A percentile compares a stretch with the other conserved stretches of the same genome.
Evolutionary conservation across 2,329 filamentous ascomycete genomes (phyloP).

Genomic region (Aspergillaceae sp.): DNA sequence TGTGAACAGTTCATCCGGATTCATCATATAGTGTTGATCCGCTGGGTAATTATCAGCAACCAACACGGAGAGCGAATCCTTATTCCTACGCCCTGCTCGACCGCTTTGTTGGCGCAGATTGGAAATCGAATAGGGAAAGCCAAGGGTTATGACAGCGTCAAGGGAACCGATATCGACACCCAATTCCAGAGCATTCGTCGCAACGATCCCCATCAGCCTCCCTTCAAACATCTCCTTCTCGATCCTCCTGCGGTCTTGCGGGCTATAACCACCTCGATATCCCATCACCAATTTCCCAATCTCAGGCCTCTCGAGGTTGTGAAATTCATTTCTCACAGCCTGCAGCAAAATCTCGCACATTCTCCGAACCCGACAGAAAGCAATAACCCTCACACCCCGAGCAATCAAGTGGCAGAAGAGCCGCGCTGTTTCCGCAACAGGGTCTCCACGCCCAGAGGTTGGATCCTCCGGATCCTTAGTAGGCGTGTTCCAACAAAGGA

Average conservation of each 20-base stretch:
- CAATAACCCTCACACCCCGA: conserved; percentile 81
- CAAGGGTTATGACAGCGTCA: conserved; percentile 87
- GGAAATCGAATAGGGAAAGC: conserved; percentile 91
- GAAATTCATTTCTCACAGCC: conserved; percentile 70
- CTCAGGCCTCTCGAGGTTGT: conserved; percentile 62
- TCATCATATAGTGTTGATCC: conserved; percentile 95
- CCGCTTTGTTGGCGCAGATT: conserved; percentile 93
- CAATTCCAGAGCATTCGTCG: conserved; percentile 84
- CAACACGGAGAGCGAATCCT: conserved; percentile 82
- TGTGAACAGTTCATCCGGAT: conserved; percentile 84
- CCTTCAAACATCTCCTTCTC: conserved; percentile 97
- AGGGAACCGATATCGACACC: conserved; percentile 92
- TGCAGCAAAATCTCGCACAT: conserved; percentile 78
- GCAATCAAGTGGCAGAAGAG: conserved; percentile 85
- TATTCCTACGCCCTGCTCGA: conserved; percentile 81
- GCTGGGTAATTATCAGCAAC: conserved; percentile 83
- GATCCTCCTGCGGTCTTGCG: conserved; percentile 78
- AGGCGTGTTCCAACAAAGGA: conserved; percentile 95
- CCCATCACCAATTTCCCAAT: conserved; percentile 79
- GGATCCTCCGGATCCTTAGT: conserved; percentile 84
- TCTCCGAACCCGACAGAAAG: conserved; percentile 81
- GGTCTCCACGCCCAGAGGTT: conserved; percentile 74
- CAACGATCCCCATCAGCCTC: conserved; percentile 83
- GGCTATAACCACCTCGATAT: conserved; percentile 89
- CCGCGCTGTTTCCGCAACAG: conserved; percentile 75